Conservation (phyloP, 139 green algal species). For the Closterium sp. region DNA sequence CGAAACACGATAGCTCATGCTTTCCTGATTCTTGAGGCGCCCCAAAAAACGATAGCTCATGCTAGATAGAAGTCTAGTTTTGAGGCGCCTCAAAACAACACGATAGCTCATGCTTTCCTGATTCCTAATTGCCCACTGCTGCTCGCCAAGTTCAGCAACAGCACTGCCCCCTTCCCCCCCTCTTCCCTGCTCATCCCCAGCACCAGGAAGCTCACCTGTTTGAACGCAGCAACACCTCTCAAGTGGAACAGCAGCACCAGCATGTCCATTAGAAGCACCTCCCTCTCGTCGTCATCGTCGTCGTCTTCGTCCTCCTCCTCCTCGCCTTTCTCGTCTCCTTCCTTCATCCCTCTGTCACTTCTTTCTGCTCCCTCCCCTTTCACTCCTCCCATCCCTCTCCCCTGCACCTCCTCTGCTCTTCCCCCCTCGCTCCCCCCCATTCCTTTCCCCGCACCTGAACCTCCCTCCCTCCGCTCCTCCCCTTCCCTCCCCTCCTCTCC, state of each 20-base stretch:
- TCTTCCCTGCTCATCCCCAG: too few species aligned
- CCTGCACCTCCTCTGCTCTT: not conserved
- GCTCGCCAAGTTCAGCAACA: too few species aligned
- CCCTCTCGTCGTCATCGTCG: not conserved
- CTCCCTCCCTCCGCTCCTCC: not conserved
- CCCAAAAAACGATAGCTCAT: too few species aligned
- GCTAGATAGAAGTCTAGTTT: too few species aligned
- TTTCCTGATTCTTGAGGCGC: too few species aligned
- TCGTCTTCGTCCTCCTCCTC: not conserved
- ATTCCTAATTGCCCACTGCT: too few species aligned
- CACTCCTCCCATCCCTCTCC: not conserved
- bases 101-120: too few species aligned
- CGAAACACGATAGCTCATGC: too few species aligned
- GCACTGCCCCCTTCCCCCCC: too few species aligned
- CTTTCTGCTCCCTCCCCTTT: not conserved
- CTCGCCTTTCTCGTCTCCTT: not conserved
- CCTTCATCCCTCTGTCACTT: not conserved
- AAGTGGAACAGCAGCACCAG: not conserved
- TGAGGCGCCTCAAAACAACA: too few species aligned
- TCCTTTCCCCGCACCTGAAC: not conserved
- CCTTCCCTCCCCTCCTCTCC: not conserved
- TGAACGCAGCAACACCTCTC: not conserved
- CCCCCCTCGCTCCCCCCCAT: not conserved
- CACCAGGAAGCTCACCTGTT: not conserved
- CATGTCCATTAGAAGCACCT: not conserved